Evolutionary conservation across 163 green algal species (phyloP), one percentile per base, ranked within the genome.

Genomic region (Volvox carteri): DNA sequence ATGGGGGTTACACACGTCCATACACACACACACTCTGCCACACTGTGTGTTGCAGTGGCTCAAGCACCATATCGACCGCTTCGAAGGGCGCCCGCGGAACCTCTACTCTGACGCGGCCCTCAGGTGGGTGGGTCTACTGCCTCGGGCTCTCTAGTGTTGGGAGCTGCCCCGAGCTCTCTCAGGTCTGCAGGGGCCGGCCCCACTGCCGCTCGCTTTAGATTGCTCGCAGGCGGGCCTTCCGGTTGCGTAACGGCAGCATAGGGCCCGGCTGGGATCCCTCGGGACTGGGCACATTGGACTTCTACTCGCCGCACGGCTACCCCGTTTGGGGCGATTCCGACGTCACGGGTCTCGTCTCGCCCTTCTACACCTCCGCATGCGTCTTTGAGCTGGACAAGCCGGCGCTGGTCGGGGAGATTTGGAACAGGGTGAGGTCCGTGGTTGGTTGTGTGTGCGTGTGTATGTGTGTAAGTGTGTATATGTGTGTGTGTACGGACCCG

Each of bases 301-400:
- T 87, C 65, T 87, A 87, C 80, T 30, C 81, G 0, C 81, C 81
- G 23, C 81, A 88, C 81, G 81, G 81, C 48, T 88, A 88, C 46
- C 84, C 70, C 2, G 23, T 76, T 52, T 84, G 52, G 84, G 70
- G 84, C n/a, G 25, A 37, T 39, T 37, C 50, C 50, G 41, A 65
- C 28, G 18, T 35, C 37, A 84, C 84, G 9, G 25, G 39, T 6
- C 37, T 48, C 11, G 30, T 65, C 2, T 76, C 52, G 37, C 84
- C 84, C 28, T 89, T 89, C 54, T 48, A 65, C 52, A 19, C 37
- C 6, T 1, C 28, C 1, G 52, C 70, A 2, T 23, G 9, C 6
- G 14, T 1, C 0, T 52, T 84, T 3, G 21, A 77, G 18, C 70
- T 89, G 70, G 52, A 77, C 39, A 89, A 89, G 52, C 84, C 84